phyloP scores from a whole-genome alignment of 1,139 yeast species.

The Pichia kudriavzevii region DNA sequence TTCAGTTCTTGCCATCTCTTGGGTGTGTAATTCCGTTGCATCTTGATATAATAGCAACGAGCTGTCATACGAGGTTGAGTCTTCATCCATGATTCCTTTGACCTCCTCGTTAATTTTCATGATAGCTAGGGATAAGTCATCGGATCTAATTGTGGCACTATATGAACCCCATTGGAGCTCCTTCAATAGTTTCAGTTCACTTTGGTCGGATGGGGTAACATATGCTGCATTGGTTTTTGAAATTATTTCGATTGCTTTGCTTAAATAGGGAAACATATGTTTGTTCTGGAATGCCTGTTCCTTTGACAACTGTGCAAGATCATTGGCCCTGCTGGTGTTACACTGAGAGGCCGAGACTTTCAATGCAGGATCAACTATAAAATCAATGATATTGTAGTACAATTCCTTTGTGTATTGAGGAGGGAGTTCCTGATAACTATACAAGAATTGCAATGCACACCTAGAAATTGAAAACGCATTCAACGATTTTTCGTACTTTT shows the following conservation, averaged over 20 bases:
- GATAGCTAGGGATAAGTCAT: constrained; percentile 61
- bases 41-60: constrained; percentile 51
- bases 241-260: constrained; percentile 34
- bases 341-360: constrained; percentile 37
- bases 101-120: constrained; percentile 32
- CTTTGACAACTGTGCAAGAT: constrained; percentile 42
- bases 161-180: constrained; percentile 66
- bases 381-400: constrained; percentile 49
- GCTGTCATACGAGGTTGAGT: constrained; percentile 36
- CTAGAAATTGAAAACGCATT: constrained; percentile 53
- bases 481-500: constrained; percentile 51
- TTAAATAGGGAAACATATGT: constrained; percentile 29
- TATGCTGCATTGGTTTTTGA: constrained; percentile 35
- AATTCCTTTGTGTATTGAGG: constrained; percentile 31
- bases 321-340: constrained; percentile 29
- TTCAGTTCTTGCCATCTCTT: constrained; percentile 42
- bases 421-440: constrained; percentile 20
- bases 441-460: constrained; percentile 49
- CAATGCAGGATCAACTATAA: constrained; percentile 63
- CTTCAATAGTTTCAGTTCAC: constrained; percentile 26
- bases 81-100: constrained; percentile 19
- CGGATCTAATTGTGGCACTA: constrained; percentile 60
- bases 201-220: constrained; percentile 31
- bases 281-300: constrained; percentile 32
- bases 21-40: constrained; percentile 43